Evolutionary conservation across 2,329 filamentous ascomycete genomes (phyloP).

Genomic region (Lecanicillium sp.): DNA sequence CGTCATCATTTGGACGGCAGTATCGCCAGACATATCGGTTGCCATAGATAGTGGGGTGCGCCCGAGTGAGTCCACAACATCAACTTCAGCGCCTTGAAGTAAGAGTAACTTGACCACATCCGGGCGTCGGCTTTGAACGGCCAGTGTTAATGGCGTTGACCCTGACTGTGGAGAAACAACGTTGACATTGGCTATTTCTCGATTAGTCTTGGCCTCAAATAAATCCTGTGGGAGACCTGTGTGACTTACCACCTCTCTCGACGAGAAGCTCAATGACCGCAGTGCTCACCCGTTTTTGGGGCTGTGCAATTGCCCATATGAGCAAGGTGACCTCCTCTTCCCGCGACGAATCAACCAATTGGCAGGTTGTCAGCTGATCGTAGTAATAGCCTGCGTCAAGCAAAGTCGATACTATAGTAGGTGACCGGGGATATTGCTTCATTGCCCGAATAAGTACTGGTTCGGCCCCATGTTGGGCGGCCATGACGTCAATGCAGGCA

Average conservation of each 20-base stretch:
- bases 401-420: constrained; percentile 41
- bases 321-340: constrained; percentile 51
- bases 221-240: constrained; percentile 21
- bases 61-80: constrained; percentile 47
- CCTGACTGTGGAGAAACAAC: constrained; percentile 43
- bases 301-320: constrained; percentile 54
- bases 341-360: constrained; percentile 36
- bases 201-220: constrained; percentile 4
- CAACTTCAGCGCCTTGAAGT: constrained; percentile 50
- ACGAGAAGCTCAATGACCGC: constrained; percentile 49
- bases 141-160: constrained; percentile 51
- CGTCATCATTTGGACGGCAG: constrained; percentile 46
- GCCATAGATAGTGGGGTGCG: constrained; percentile 55
- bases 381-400: constrained; percentile 53
- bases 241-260: constrained; percentile 28
- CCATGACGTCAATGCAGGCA: constrained; percentile 43
- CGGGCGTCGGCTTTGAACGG: constrained; percentile 46
- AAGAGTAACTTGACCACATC: constrained; percentile 52
- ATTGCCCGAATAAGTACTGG: constrained; percentile 47
- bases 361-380: constrained; percentile 40
- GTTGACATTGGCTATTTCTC: constrained; percentile 45
- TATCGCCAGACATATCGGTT: constrained; percentile 44
- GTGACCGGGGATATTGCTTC: constrained; percentile 46
- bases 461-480: constrained; percentile 30
- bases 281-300: constrained; percentile 55